Percentiles rank a stretch among this genome's conserved stretches.
Evolutionary conservation across 495 filamentous ascomycete genomes (phyloP).

Genomic region (Penicillium robsamsonii): DNA sequence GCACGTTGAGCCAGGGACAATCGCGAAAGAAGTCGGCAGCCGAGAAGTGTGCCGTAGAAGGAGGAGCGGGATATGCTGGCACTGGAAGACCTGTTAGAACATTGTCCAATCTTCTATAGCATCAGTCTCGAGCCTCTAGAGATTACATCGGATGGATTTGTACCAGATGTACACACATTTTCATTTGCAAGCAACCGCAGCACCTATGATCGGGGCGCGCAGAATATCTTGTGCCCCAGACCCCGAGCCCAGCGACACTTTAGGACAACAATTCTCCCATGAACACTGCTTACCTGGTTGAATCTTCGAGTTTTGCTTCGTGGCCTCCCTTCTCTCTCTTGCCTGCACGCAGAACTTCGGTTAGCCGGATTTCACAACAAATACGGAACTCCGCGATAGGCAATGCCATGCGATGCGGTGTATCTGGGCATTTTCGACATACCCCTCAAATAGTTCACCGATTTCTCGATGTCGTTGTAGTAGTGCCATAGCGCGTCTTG

Average conservation of each 20-base stretch:
- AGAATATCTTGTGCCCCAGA: neutral
- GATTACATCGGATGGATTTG: conserved; percentile 15
- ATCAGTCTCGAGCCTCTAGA: conserved; percentile 35
- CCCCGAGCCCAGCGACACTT: conserved; percentile 37
- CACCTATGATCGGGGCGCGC: conserved; percentile 3
- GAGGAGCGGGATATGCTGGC: conserved; percentile 34
- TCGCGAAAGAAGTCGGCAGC: conserved; percentile 72
- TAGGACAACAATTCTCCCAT: conserved; percentile 14
- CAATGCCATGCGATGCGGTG: neutral
- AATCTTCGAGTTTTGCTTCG: conserved; percentile 38
- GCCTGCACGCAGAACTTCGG: conserved; percentile 21
- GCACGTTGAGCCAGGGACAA: conserved; percentile 81
- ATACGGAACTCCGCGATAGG: neutral
- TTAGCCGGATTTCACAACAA: conserved; percentile 10
- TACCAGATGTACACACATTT: conserved; percentile 17
- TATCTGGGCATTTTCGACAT: conserved; percentile 25
- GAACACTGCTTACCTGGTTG: conserved; percentile 49
- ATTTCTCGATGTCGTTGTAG: conserved; percentile 87
- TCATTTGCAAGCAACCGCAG: neutral
- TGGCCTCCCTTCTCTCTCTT: conserved; percentile 44
- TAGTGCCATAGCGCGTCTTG: conserved; percentile 93
- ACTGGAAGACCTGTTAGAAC: conserved; percentile 49
- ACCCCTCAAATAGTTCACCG: conserved; percentile 73
- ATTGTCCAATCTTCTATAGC: conserved; percentile 30
- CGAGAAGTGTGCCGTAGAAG: conserved; percentile 34